phyloP scores from a whole-genome alignment of 2,329 filamentous ascomycete genomes.

The Talaromyces sp. region DNA sequence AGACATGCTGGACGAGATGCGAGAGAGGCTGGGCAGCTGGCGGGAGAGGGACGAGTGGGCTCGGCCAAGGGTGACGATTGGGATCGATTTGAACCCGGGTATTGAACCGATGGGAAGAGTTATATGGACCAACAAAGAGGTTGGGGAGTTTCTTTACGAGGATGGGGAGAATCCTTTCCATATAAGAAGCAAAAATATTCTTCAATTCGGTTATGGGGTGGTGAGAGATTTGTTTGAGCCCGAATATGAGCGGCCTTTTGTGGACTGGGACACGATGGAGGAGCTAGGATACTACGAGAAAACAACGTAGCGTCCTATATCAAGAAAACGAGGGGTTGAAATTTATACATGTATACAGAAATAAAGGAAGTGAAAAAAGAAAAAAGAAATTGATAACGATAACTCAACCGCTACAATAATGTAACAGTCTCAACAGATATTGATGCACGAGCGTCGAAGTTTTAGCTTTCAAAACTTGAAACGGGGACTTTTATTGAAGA shows the following conservation, averaged over 20 bases:
- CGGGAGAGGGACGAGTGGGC: background rate
- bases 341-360: no score
- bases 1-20: slow-evolving; percentile 10
- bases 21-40: background rate
- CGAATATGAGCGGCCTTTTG: background rate
- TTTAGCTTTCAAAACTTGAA: no score
- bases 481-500: no score
- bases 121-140: slow-evolving; percentile 16
- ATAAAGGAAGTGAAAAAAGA: no score
- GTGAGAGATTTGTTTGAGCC: background rate
- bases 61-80: background rate
- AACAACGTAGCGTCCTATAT: background rate
- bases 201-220: background rate
- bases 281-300: background rate
- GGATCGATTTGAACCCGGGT: background rate
- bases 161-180: slow-evolving; percentile 20
- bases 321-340: background rate
- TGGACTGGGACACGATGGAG: background rate
- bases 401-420: no score
- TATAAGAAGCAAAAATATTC: background rate
- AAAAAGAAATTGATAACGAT: no score
- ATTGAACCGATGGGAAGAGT: background rate
- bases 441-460: no score
- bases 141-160: slow-evolving; percentile 20
- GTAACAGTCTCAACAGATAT: no score